These are phyloP conservation scores for Magnusiomyces tetraspermus DNA, from an alignment of 1,139 yeast genomes.

Conservation along the genomic window DNA sequence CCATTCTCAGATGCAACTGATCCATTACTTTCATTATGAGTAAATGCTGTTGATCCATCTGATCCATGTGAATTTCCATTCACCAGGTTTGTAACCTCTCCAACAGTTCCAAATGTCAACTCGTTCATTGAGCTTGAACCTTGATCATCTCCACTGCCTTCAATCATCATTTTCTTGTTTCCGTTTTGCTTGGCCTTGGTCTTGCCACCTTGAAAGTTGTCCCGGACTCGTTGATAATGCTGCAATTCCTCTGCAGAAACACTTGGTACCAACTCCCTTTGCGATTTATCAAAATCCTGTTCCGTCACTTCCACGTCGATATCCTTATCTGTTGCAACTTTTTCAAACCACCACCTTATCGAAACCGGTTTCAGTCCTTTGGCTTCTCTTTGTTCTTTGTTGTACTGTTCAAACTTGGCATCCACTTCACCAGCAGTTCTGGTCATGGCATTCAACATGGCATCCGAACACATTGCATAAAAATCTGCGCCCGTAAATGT, in stretches of 20 bases:
- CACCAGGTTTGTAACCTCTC: too few relatives aligned
- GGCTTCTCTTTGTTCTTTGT: slow-evolving; percentile 29
- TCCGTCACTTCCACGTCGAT: slow-evolving; percentile 56
- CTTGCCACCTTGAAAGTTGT: slow-evolving; percentile 53
- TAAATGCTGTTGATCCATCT: too few relatives aligned
- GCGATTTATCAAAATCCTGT: slow-evolving; percentile 70
- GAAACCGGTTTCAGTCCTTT: slow-evolving; percentile 35
- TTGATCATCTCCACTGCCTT: too few relatives aligned
- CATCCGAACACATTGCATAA: slow-evolving; percentile 89
- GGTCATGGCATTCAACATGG: slow-evolving; percentile 93
- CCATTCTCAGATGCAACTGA: too few relatives aligned
- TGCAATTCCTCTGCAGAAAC: slow-evolving; percentile 80
- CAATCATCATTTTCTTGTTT: too few relatives aligned
- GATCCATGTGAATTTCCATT: too few relatives aligned
- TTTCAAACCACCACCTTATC: slow-evolving; percentile 88
- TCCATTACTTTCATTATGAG: too few relatives aligned
- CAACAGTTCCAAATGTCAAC: too few relatives aligned
- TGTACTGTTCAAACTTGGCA: slow-evolving; percentile 46
- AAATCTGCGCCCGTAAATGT: slow-evolving; percentile 96
- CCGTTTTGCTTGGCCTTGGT: slow-evolving; percentile 14
- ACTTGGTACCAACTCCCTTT: slow-evolving; percentile 62
- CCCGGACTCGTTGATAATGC: slow-evolving; percentile 69
- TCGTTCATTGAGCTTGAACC: too few relatives aligned
- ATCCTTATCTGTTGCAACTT: slow-evolving; percentile 60
- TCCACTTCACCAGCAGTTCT: slow-evolving; percentile 76